Conservation (phyloP, 768 basidiomycete genomes). For the Pilatotrama ljubarskyi region DNA sequence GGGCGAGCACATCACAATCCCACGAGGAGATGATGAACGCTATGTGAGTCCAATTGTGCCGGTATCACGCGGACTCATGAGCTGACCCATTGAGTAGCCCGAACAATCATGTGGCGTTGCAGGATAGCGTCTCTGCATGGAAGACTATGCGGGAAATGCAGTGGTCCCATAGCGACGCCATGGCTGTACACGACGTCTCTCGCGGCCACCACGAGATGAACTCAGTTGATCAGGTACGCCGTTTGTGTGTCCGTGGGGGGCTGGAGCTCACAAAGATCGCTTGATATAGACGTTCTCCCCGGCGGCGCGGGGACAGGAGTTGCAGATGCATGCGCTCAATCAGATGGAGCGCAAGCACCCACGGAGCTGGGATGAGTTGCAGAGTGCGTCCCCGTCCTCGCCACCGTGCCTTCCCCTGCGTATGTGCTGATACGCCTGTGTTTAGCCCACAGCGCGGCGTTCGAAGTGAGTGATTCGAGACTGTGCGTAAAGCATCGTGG, state of each 20-base stretch:
- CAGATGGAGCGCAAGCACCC: slow-evolving; percentile 30
- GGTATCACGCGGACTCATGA: neutral
- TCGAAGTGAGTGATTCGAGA: slow-evolving; percentile 28
- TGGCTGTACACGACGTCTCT: slow-evolving; percentile 20
- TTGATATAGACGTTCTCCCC: slow-evolving; percentile 19
- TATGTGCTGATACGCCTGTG: neutral
- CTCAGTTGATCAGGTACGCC: slow-evolving; percentile 22
- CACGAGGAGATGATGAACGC: slow-evolving; percentile 24
- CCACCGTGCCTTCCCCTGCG: neutral
- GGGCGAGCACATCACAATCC: slow-evolving; percentile 23
- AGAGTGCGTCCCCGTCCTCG: slow-evolving; percentile 20
- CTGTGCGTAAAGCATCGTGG: slow-evolving; percentile 17
- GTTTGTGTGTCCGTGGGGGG: neutral
- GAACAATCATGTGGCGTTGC: slow-evolving; percentile 21
- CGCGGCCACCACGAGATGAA: slow-evolving; percentile 21
- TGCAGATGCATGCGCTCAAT: slow-evolving; percentile 26
- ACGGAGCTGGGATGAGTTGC: slow-evolving; percentile 29
- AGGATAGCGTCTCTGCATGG: slow-evolving; percentile 22
- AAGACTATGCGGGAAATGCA: slow-evolving; percentile 24
- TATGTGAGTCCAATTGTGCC: slow-evolving; percentile 12
- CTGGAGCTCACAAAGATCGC: neutral
- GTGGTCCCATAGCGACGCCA: slow-evolving; percentile 24
- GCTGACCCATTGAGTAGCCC: slow-evolving; percentile 9
- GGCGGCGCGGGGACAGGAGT: slow-evolving; percentile 20
- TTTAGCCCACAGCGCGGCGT: slow-evolving; percentile 22